These are phyloP conservation scores for Podila minutissima DNA, from an alignment of 192 early-diverging fungal species.

Conservation along the genomic window DNA sequence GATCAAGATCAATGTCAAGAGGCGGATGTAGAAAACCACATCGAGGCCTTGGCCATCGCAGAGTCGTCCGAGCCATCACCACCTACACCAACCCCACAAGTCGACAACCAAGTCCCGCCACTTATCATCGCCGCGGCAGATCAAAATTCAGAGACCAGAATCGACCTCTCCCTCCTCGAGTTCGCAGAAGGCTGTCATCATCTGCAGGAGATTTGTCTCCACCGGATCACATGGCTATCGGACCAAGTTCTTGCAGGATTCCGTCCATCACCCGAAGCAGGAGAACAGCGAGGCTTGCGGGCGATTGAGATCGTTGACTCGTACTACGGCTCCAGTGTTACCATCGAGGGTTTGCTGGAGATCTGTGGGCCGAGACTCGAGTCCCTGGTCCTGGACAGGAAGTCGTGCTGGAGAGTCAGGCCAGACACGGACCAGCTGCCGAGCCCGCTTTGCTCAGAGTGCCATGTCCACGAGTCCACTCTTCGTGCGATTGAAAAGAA, in stretches of 20 bases:
- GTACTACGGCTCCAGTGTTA: slow-evolving; percentile 32
- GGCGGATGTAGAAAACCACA: neutral
- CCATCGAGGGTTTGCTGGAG: slow-evolving; percentile 28
- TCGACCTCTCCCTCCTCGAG: slow-evolving; percentile 22
- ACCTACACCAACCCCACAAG: neutral
- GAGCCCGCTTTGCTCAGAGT: neutral
- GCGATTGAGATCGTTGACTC: slow-evolving; percentile 35
- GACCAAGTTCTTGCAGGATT: slow-evolving; percentile 25
- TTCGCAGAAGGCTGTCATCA: slow-evolving; percentile 8
- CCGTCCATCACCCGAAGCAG: neutral
- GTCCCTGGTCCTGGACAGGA: slow-evolving; percentile 18
- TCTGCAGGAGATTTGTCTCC: slow-evolving; percentile 10
- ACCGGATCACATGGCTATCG: slow-evolving; percentile 29
- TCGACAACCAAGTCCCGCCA: neutral
- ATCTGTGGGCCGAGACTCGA: slow-evolving; percentile 33
- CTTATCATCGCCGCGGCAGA: neutral
- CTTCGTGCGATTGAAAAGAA: neutral
- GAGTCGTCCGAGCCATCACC: neutral
- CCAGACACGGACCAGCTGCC: neutral
- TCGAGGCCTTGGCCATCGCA: neutral
- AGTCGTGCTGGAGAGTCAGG: slow-evolving; percentile 31
- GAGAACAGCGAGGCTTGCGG: slow-evolving; percentile 2
- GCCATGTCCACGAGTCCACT: neutral
- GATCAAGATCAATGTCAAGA: neutral
- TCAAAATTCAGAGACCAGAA: slow-evolving; percentile 12